Conservation (phyloP, 2,329 filamentous ascomycete genomes). For the Pseudopithomyces maydicus region DNA sequence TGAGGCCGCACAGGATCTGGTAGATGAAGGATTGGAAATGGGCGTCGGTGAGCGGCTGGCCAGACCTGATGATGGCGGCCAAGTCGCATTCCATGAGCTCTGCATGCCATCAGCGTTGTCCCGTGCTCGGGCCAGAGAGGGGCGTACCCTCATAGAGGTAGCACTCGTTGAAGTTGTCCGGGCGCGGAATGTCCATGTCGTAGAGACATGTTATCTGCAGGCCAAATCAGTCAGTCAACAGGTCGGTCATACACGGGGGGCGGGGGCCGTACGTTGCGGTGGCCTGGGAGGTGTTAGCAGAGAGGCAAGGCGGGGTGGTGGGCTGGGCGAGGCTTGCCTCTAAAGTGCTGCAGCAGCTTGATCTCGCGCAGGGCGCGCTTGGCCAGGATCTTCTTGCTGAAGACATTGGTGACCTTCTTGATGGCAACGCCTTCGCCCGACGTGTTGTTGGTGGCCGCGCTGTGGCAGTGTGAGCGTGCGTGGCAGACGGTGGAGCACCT, state of each 20-base stretch:
- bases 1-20: constrained; percentile 97
- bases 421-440: constrained; percentile 94
- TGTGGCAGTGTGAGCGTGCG: constrained; percentile 48
- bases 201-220: constrained; percentile 94
- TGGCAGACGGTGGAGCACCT: not conserved
- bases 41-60: constrained; percentile 94
- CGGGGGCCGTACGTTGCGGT: constrained; percentile 51
- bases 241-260: constrained; percentile 13
- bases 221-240: constrained; percentile 46
- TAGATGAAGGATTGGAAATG: constrained; percentile 99
- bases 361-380: constrained; percentile 98
- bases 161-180: constrained; percentile 98
- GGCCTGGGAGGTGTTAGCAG: constrained; percentile 43
- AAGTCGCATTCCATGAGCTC: constrained; percentile 99
- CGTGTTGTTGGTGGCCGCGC: constrained; percentile 89
- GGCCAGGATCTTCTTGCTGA: constrained; percentile 99
- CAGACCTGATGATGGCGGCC: constrained; percentile 95
- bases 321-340: constrained; percentile 49
- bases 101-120: constrained; percentile 48
- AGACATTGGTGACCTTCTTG: constrained; percentile 99
- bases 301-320: not conserved
- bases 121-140: not conserved
- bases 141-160: constrained; percentile 91
- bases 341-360: constrained; percentile 97
- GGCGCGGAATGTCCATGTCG: constrained; percentile 98